A percentile compares a stretch with the other conserved stretches of the same genome.
Conservation (phyloP, 345 rosid species). For the Populus pruinosa region DNA sequence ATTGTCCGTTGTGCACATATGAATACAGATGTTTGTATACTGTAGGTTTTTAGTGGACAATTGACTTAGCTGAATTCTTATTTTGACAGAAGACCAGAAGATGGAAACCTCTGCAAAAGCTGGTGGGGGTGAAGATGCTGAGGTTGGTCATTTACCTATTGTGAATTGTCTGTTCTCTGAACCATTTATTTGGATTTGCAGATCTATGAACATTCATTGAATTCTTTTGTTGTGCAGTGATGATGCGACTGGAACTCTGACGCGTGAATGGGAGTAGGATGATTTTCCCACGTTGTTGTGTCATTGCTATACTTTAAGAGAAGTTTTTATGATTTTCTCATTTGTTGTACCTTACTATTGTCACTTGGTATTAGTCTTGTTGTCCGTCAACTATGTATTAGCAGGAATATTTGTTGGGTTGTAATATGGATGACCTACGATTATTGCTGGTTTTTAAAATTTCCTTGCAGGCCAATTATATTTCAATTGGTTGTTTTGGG, state of each 20-base stretch:
- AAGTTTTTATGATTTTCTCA: neutral
- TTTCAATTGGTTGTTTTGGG: neutral
- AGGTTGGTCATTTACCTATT: constrained; percentile 10
- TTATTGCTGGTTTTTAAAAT: constrained; percentile 3
- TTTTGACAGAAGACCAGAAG: constrained; percentile 16
- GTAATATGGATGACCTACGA: neutral
- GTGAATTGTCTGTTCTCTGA: neutral
- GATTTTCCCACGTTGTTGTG: constrained; percentile 11
- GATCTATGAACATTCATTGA: neutral
- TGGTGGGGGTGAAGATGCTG: constrained; percentile 15
- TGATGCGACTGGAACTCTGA: neutral
- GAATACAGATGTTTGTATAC: neutral
- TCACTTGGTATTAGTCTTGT: constrained; percentile 4
- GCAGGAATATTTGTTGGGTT: constrained; percentile 8
- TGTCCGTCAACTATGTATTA: neutral
- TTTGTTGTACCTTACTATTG: constrained; percentile 7
- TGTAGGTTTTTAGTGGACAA: neutral
- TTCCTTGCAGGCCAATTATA: neutral
- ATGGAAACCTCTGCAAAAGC: constrained; percentile 16
- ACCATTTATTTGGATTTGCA: neutral
- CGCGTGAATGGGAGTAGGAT: constrained; percentile 2
- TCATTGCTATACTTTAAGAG: constrained; percentile 2
- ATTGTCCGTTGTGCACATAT: neutral
- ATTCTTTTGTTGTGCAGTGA: constrained; percentile 6
- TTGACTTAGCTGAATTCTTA: neutral